Evolutionary conservation across 495 filamentous ascomycete species (phyloP).

Genomic region (Penicillium diatomitis): DNA sequence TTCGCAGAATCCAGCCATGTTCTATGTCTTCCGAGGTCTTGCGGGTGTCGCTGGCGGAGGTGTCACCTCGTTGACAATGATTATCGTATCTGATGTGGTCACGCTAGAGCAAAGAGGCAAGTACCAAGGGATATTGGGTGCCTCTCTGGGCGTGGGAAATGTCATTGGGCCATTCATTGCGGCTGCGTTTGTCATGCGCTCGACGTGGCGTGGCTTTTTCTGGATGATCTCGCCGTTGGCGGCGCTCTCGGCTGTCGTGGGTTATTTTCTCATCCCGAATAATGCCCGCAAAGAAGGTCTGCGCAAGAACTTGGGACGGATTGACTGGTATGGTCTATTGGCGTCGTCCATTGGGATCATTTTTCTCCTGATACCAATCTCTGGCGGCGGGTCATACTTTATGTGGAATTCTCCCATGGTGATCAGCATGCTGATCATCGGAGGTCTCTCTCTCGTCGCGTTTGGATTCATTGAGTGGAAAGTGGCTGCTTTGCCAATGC

Average conservation of each 20-base stretch:
- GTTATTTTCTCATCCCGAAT: conserved; percentile 36
- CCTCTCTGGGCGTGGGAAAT: conserved; percentile 34
- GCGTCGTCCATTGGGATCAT: conserved; percentile 45
- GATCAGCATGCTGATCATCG: conserved; percentile 52
- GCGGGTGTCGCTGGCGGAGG: conserved; percentile 47
- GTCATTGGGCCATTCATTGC: conserved; percentile 38
- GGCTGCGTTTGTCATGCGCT: conserved; percentile 33
- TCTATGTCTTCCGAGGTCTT: conserved; percentile 48
- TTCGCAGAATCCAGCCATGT: conserved; percentile 39
- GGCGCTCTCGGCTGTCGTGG: conserved; percentile 29
- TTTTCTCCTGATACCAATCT: conserved; percentile 52
- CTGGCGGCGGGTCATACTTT: conserved; percentile 53
- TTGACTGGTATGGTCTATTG: conserved; percentile 47
- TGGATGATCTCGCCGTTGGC: conserved; percentile 36
- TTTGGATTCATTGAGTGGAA: conserved; percentile 53
- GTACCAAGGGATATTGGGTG: conserved; percentile 38
- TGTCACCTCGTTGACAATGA: conserved; percentile 42
- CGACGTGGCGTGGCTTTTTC: conserved; percentile 43
- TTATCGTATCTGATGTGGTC: conserved; percentile 42
- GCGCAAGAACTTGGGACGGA: conserved; percentile 38
- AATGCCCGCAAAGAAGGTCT: conserved; percentile 27
- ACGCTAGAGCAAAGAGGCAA: conserved; percentile 37
- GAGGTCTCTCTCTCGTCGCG: conserved; percentile 31
- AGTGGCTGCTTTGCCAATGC: conserved; percentile 48
- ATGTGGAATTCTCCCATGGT: conserved; percentile 52